Conservation (phyloP, 2,329 filamentous ascomycete genomes). For the Sordariomycetes sp. region DNA sequence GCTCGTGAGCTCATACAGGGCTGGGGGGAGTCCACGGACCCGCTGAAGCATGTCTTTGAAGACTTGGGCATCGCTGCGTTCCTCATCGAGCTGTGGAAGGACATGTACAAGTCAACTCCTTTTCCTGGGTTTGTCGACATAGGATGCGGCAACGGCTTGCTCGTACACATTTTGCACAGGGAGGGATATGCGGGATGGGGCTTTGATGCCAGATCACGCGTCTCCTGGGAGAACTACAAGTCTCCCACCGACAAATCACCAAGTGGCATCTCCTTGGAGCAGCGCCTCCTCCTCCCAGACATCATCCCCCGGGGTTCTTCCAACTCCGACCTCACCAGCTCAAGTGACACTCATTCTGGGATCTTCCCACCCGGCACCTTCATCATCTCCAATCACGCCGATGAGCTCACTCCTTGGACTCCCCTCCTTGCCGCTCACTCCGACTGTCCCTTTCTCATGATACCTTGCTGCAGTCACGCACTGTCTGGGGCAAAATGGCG, state of each 20-base stretch:
- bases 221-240: constrained; percentile 73
- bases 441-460: constrained; percentile 75
- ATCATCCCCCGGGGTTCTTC: constrained; percentile 16
- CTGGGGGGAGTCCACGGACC: constrained; percentile 85
- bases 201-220: constrained; percentile 80
- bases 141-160: constrained; percentile 86
- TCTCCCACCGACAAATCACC: constrained; percentile 13
- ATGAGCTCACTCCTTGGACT: constrained; percentile 94
- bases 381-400: constrained; percentile 93
- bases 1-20: constrained; percentile 58
- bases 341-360: constrained; percentile 41
- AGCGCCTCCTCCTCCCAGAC: constrained; percentile 39
- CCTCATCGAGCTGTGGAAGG: constrained; percentile 80
- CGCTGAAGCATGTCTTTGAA: constrained; percentile 89
- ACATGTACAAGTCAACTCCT: constrained; percentile 56
- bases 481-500: constrained; percentile 69
- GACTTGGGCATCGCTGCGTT: constrained; percentile 88
- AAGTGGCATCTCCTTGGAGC: constrained; percentile 26
- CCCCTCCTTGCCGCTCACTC: constrained; percentile 75
- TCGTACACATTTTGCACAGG: constrained; percentile 70
- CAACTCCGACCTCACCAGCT: constrained; percentile 3
- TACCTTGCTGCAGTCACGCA: constrained; percentile 90
- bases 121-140: constrained; percentile 95
- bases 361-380: constrained; percentile 69
- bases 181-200: constrained; percentile 85